Base-by-base conservation (phyloP, 2,329 filamentous ascomycete species). In the Nothomitra cinnamomea region DNA sequence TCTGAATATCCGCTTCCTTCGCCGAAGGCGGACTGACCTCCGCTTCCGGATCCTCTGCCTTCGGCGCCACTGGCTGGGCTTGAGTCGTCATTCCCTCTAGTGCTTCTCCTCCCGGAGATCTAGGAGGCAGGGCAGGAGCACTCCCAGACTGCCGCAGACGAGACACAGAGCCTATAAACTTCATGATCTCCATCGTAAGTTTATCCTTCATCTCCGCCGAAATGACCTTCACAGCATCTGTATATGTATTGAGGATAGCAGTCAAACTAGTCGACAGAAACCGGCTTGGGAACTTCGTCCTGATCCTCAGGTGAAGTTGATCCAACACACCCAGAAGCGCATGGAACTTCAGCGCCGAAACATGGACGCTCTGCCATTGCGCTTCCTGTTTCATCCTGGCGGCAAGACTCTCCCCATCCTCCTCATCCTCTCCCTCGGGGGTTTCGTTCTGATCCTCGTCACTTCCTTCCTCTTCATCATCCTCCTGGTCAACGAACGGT, bases 221-320 rank as follows among this genome's bases (percentile, higher is more conserved):
- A 13, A 54, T n/a, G 22, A 52, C 19, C 15, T 45, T 63, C 1
- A 70, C 70, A 54, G 78, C 70, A 51, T 78, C 58, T 70, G 78
- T 62, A 72, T 85, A 89, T 45, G 78, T 78, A 54, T 76, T 72
- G 53, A 83, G 74, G 49, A 89, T 78, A 24, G 84, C 82, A 57
- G 84, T 79, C 15, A 92, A 70, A n/a, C 83, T 84, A 0, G 81
- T 80, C 52, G 83, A 85, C 19, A 92, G 72, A 66, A 90, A 92
- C 35, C 84, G 77, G 49, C 84, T 88, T 1, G 86, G 85, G 57
- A 80, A 80, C 64, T 83, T 85, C 4, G 86, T 86, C 67, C 83
- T 81, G 63, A 92, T 80, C 56, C 86, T 75, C 53, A 75, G 76
- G 65, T 89, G 85, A 12, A 90, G 69, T 54, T 85, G 83, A 32